Conservation (phyloP, 2,329 filamentous ascomycete genomes). For the Hypoxylon sp. region DNA sequence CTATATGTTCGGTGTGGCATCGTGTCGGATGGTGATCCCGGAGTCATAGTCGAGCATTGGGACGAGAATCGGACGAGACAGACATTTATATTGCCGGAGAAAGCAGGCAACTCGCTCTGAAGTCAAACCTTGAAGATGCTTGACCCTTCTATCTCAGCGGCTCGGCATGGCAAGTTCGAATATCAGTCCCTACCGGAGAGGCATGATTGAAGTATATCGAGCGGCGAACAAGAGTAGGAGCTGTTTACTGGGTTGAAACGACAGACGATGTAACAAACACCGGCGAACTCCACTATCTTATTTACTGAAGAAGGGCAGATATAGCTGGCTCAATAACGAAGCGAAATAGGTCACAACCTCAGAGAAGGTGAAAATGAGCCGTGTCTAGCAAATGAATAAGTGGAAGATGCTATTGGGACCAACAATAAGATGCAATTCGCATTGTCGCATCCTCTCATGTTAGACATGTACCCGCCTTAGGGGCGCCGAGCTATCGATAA, state of each 20-base stretch:
- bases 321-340: neutral
- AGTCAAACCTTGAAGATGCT: neutral
- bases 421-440: neutral
- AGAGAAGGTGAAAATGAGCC: neutral
- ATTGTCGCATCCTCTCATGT: slow-evolving; percentile 15
- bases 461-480: neutral
- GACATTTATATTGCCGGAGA: neutral
- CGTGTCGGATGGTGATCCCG: slow-evolving; percentile 39
- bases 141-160: neutral
- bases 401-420: neutral
- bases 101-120: neutral
- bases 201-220: too few species aligned
- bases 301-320: neutral
- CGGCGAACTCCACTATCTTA: neutral
- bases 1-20: slow-evolving; percentile 68
- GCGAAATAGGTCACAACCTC: neutral
- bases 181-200: too few species aligned
- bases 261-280: neutral
- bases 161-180: neutral
- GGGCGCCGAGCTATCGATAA: slow-evolving; percentile 9
- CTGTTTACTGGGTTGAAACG: neutral
- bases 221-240: too few species aligned
- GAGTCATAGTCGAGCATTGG: slow-evolving; percentile 34
- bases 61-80: neutral
- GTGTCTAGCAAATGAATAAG: neutral